phyloP scores from a whole-genome alignment of 1,284 basidiomycete genomes.

The Xanthoconium separans region DNA sequence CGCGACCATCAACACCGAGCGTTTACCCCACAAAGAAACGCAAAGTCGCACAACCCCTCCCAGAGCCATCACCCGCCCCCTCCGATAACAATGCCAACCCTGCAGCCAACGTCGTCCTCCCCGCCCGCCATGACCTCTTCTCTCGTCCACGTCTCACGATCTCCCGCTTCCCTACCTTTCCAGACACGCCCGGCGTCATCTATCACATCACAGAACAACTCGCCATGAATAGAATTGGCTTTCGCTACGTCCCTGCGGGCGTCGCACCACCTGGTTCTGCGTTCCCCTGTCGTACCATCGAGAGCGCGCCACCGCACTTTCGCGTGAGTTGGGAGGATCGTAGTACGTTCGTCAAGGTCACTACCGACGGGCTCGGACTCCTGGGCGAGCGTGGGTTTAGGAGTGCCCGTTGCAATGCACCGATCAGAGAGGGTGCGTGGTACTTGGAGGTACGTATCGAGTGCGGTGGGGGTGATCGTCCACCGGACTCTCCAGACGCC shows the following conservation, averaged over 20 bases:
- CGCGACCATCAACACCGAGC: conserved; percentile 36
- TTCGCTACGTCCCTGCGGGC: conserved; percentile 81
- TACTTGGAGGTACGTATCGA: conserved; percentile 90
- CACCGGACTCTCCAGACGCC: conserved; percentile 40
- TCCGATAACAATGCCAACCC: conserved; percentile 35
- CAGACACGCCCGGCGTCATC: conserved; percentile 50
- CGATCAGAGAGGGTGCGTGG: conserved; percentile 89
- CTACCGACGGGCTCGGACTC: conserved; percentile 76
- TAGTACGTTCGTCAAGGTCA: conserved; percentile 76
- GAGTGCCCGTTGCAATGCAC: conserved; percentile 86
- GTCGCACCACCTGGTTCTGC: conserved; percentile 60
- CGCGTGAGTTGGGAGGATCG: conserved; percentile 89
- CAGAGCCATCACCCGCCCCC: conserved; percentile 46
- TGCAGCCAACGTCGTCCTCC: conserved; percentile 49
- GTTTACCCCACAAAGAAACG: conserved; percentile 38
- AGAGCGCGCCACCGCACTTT: conserved; percentile 64
- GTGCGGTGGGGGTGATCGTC: conserved; percentile 69
- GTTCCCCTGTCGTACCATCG: conserved; percentile 74
- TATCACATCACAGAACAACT: conserved; percentile 68
- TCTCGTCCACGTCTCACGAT: conserved; percentile 65
- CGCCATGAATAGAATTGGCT: conserved; percentile 73
- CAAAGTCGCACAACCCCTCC: conserved; percentile 34
- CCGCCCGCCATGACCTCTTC: conserved; percentile 61
- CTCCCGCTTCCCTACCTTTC: conserved; percentile 68
- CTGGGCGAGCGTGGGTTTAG: conserved; percentile 89